Conservation (phyloP, 2,329 filamentous ascomycete species). For the Elsinoe fawcettii region DNA sequence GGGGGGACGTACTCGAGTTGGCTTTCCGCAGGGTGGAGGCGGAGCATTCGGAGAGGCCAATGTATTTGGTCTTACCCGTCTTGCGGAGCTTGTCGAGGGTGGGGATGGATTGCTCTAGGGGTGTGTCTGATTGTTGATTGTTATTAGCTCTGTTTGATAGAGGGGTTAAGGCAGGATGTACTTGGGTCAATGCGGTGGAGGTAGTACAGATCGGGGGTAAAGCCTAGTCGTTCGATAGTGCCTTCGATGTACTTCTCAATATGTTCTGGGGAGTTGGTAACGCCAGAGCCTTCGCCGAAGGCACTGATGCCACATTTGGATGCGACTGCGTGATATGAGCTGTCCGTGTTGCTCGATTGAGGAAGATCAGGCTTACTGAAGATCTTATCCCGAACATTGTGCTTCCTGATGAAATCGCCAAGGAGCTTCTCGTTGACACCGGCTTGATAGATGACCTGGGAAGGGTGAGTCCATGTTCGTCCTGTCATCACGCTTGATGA, state of each 20-base stretch:
- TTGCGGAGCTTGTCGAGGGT: slow-evolving; percentile 42
- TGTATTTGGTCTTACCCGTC: slow-evolving; percentile 43
- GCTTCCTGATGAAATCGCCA: slow-evolving; percentile 45
- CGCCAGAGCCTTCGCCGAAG: slow-evolving; percentile 28
- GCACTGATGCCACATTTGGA: slow-evolving; percentile 42
- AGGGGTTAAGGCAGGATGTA: not conserved
- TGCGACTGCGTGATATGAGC: slow-evolving; percentile 27
- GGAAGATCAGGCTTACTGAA: slow-evolving; percentile 32
- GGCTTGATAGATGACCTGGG: slow-evolving; percentile 39
- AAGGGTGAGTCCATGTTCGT: not conserved
- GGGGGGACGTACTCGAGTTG: slow-evolving; percentile 21
- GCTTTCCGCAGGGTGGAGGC: slow-evolving; percentile 44
- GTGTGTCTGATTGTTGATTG: slow-evolving; percentile 30
- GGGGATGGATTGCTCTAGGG: slow-evolving; percentile 41
- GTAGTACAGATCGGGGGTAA: slow-evolving; percentile 39
- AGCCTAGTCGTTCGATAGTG: slow-evolving; percentile 43
- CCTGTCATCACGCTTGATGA: not conserved
- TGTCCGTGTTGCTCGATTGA: too few relatives aligned
- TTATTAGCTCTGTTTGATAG: too few relatives aligned
- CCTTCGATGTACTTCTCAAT: slow-evolving; percentile 45
- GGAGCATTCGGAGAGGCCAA: slow-evolving; percentile 44
- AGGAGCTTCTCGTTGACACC: slow-evolving; percentile 45
- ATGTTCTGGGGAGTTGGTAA: slow-evolving; percentile 41
- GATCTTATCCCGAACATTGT: slow-evolving; percentile 44
- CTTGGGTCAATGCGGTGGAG: slow-evolving; percentile 34